Evolutionary conservation across 441 rosid species (phyloP).

Genomic region (Populus hybrid): DNA sequence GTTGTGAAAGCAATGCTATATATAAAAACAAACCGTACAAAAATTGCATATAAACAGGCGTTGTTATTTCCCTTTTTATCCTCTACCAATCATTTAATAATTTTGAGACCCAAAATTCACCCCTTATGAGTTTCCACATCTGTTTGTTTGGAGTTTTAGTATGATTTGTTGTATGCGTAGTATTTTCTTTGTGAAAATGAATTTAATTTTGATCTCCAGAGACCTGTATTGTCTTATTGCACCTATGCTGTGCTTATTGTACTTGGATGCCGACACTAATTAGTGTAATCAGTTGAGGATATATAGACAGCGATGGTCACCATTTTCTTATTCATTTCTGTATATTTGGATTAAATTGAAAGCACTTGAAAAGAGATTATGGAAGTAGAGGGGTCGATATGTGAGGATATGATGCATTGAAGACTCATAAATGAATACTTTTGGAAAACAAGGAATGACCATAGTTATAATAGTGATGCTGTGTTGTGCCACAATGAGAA

Average conservation of each 20-base stretch:
- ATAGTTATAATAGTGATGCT: background rate
- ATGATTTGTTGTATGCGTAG: background rate
- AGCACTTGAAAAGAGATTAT: background rate
- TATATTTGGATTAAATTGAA: background rate
- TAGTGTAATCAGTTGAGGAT: background rate
- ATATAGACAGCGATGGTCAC: background rate
- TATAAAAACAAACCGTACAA: background rate
- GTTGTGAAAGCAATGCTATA: background rate
- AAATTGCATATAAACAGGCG: background rate
- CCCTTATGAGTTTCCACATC: background rate
- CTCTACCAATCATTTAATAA: background rate
- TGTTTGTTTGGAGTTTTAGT: background rate
- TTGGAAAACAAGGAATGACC: background rate
- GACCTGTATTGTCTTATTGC: background rate
- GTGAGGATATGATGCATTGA: background rate
- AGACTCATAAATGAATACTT: background rate
- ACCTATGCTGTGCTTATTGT: background rate
- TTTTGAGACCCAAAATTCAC: background rate
- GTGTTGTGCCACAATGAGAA: background rate
- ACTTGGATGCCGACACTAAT: background rate
- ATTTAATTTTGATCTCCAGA: background rate
- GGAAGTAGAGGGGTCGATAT: background rate
- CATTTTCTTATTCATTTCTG: conserved; percentile 3
- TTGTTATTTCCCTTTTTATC: background rate
- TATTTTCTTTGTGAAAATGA: background rate